Evolutionary conservation across 1,139 yeast species (phyloP), one percentile per base, ranked within the genome.

Genomic region (Diutina scorzettiae): DNA sequence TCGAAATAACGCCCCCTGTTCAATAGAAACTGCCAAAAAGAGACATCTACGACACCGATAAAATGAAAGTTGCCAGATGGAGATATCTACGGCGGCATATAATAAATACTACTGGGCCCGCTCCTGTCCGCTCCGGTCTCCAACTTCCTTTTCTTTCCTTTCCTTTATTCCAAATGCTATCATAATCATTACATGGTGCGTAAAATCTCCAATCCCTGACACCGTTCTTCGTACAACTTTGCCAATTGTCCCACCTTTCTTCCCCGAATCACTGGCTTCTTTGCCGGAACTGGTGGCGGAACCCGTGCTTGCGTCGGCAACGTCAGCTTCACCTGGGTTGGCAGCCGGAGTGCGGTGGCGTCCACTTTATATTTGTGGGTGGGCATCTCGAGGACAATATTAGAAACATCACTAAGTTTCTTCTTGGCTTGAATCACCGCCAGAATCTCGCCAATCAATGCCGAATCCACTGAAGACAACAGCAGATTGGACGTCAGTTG

Each of bases 241-340:
- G 81, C 77, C 46, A 76, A 61, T 51, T 71, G 73, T 18, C 76
- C 68, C 2, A 76, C 81, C 55, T 71, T 75, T 37, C 73, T 59
- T 5, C 75, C 77, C 31, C 76, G 54, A 11, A 74, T 67, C 5
- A 71, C 76, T 1, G 78, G 74, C 42, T 66, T 65, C 44, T 63
- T 68, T 9, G 59, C 25, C 5, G 42, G 45, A 18, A 28, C 39
- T 7, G 43, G 34, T 5, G 43, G 37, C 8, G 16, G 16, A 4
- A 8, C 17, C n/a, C 14, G 8, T 4, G 5, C 20, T 5, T 27
- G 14, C 41, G 7, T 16, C 27, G 25, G 18, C 25, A 14, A 5
- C 14, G 34, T 17, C 23, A 16, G 19, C 9, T 23, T 23, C 20
- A n/a, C 11, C 9, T 19, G 16, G 3, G 19, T 17, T 14, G 40